A percentile compares a stretch with the other conserved stretches of the same genome.
Conservation (phyloP, 352 stramenopile genomes). For the Pythium angustatum region DNA sequence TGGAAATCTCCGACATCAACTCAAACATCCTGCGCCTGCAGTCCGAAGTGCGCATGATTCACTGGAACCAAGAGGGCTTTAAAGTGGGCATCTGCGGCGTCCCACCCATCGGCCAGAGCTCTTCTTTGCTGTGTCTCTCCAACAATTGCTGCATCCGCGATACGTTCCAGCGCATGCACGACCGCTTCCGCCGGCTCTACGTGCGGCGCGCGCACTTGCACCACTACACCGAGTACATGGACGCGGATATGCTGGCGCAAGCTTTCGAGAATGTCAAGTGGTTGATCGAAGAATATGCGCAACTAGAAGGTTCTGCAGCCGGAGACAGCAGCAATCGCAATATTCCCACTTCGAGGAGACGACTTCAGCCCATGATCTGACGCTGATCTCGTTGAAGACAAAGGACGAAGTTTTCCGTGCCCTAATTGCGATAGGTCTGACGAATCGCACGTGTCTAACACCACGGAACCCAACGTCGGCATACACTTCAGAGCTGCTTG, state of each 20-base stretch:
- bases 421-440: no score
- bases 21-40: conserved; percentile 85
- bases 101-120: conserved; percentile 52
- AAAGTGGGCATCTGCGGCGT: conserved; percentile 83
- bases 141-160: conserved; percentile 89
- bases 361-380: conserved; percentile 39
- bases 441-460: no score
- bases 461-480: no score
- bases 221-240: conserved; percentile 89
- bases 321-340: conserved; percentile 16
- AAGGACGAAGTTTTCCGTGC: no score
- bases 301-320: conserved; percentile 42
- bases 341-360: conserved; percentile 19
- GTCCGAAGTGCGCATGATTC: conserved; percentile 83
- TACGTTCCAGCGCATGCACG: conserved; percentile 75
- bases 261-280: conserved; percentile 61
- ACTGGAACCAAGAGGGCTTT: conserved; percentile 92
- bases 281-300: conserved; percentile 66
- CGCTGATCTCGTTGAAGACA: no score
- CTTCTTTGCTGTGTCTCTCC: conserved; percentile 78
- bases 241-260: conserved; percentile 46
- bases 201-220: conserved; percentile 78
- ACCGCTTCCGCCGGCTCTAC: conserved; percentile 84
- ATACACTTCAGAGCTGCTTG: no score
- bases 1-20: conserved; percentile 89